Evolutionary conservation across 192 early-diverging fungal species (phyloP), one percentile per base, ranked within the genome.

Genomic region (Paraglomus occultum): DNA sequence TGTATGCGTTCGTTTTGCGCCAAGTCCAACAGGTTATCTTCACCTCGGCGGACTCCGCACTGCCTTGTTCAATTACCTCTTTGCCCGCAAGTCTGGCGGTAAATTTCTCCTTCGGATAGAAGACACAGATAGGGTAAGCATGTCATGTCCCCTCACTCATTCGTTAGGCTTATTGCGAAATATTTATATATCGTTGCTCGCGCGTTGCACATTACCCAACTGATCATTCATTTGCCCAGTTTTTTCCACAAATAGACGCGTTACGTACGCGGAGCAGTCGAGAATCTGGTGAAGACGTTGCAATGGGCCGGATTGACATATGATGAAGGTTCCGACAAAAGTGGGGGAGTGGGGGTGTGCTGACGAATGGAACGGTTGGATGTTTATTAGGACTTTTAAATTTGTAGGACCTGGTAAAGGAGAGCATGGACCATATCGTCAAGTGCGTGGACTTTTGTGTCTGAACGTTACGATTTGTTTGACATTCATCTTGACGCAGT

Each of bases 31-130:
- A 5, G 95, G 95, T 12, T 84, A 89, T 70, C 82, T 98, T 57
- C 95, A 98, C 71, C 85, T 98, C 40, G 95, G 95, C 38, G 94
- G 94, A 9, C 82, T 98, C 51, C 85, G 95, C 31, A 98, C 95
- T 3, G 93, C 93, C 9, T 84, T 98, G 58, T 98, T 91, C 76
- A 96, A 95, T 82, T 94, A 90, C 67, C 78, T 96, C 40, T 73
- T 95, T 14, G 89, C 95, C 2, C 82, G 84, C n/a, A 80, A 89
- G 51, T 80, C 83, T 8, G 84, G 87, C 18, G 94, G 93, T 7
- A 61, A 73, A 20, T 95, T 95, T 79, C 80, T 96, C 57, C 73
- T 98, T 63, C 85, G 95, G 67, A 94, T 98, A 64, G 95, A 98
- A 70, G 95, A 98, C 75, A 98, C 95, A 1, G 95, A 98, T 77